Evolutionary conservation across 805 yeast species (phyloP), one percentile per base, ranked within the genome.

Genomic region (Zygosaccharomyces rouxii): DNA sequence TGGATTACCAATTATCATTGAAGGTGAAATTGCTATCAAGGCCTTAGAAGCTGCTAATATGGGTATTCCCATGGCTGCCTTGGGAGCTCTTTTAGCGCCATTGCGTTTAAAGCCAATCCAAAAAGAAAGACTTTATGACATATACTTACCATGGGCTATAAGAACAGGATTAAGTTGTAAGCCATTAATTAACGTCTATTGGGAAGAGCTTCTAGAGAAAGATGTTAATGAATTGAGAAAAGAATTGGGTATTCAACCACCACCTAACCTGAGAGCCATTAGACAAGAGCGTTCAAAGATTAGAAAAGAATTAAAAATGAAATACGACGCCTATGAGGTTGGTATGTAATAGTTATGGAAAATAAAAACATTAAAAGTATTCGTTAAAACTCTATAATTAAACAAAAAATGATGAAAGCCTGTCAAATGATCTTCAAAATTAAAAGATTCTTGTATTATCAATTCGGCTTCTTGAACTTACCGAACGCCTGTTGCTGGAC

Each of bases 1-100:
- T 0, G 92, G 95, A 13, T 74, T 88, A 44, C 98, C 98, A 0
- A 86, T 90, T 41, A 83, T 86, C 38, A 79, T 94, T 55, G 98
- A 94, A 62, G 99, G 99, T n/a, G 99, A 94, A 63, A 84, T 94
- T 46, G 89, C 97, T 0, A 84, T 94, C 16, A 94, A 94, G 67
- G 85, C 89, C 10, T 81, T 94, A 57, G 99, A 92, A 67, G 95
- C 83, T 60, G 84, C 94, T 61, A 92, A 94, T 65, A 78, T 92
- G 50, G 95, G 95, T 4, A 80, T 94, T 39, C 97, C 97, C 11
- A 90, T 92, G 95, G 89, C 97, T 3, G 96, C 96, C 0, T 65
- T 94, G 44, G 97, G 97, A 0, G 90, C 96, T 0, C 57, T 87
- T n/a, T 78, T 89, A 54, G 96, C 97, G 3, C 97, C 97, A 1